These are phyloP conservation scores for Candida sithepensis DNA, from an alignment of 805 yeast genomes.

Conservation along the genomic window DNA sequence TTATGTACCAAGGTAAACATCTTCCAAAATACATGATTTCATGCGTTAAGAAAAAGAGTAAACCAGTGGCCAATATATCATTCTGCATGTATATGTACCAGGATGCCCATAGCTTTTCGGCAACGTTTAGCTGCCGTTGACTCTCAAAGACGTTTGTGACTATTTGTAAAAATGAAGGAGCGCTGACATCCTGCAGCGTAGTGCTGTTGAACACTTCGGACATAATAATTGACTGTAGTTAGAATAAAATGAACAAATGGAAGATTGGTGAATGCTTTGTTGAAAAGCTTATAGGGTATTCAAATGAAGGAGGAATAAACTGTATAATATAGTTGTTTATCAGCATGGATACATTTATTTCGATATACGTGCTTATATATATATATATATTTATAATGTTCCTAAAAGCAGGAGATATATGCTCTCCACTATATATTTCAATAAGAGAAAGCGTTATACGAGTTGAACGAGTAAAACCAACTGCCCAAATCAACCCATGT, in stretches of 20 bases:
- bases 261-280: not conserved
- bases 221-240: conserved; percentile 12
- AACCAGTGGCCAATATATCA: conserved; percentile 56
- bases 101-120: conserved; percentile 52
- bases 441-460: not conserved
- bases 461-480: not conserved
- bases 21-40: conserved; percentile 57
- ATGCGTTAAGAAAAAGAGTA: conserved; percentile 50
- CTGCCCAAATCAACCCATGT: not conserved
- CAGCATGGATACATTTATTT: not conserved
- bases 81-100: conserved; percentile 53
- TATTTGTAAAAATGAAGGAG: conserved; percentile 33
- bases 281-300: not conserved
- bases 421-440: too few species aligned
- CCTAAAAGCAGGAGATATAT: too few species aligned
- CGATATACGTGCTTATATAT: too few species aligned
- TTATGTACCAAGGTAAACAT: conserved; percentile 55
- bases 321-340: too few species aligned
- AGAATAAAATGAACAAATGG: not conserved
- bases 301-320: not conserved
- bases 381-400: too few species aligned
- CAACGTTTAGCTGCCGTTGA: conserved; percentile 39
- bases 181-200: conserved; percentile 17
- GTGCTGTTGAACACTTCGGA: conserved; percentile 33
- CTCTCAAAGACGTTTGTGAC: conserved; percentile 33